A percentile compares a stretch with the other conserved stretches of the same genome.
Conservation (phyloP, 2,329 filamentous ascomycete genomes). For the Mycosphaerella arachidis region DNA sequence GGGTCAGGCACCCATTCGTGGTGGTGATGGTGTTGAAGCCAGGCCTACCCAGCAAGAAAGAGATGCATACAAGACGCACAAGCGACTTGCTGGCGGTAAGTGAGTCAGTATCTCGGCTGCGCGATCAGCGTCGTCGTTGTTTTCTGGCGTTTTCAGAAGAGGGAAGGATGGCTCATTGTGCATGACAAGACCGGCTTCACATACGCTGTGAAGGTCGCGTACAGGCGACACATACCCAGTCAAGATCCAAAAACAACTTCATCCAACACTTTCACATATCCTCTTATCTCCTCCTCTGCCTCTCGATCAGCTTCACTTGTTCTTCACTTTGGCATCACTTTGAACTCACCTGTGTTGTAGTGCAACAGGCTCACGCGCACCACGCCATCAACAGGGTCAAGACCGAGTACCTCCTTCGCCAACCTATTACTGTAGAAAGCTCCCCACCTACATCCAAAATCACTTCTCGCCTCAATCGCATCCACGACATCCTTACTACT, state of each 20-base stretch:
- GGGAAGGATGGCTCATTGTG: neutral
- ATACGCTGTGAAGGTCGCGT: neutral
- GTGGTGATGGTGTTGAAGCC: constrained; percentile 36
- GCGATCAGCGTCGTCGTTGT: neutral
- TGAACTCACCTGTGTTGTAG: constrained; percentile 63
- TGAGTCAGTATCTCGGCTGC: neutral
- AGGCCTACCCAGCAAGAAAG: constrained; percentile 43
- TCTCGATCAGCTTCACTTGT: constrained; percentile 4
- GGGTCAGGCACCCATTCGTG: constrained; percentile 47
- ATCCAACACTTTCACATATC: constrained; percentile 51
- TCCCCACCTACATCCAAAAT: constrained; percentile 63
- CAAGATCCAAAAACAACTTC: constrained; percentile 33
- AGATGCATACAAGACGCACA: constrained; percentile 23
- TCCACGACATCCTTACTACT: constrained; percentile 57
- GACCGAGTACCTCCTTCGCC: constrained; percentile 53
- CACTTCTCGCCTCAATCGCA: constrained; percentile 54
- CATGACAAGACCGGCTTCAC: neutral
- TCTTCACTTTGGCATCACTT: neutral
- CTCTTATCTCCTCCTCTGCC: constrained; percentile 53
- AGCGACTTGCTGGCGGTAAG: constrained; percentile 16
- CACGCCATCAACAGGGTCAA: constrained; percentile 57
- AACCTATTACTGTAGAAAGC: constrained; percentile 65
- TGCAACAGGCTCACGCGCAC: constrained; percentile 68
- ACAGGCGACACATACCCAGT: neutral
- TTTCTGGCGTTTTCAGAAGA: neutral